Conservation (phyloP, 768 basidiomycete genomes). For the Strobilomyces echinocephalus region DNA sequence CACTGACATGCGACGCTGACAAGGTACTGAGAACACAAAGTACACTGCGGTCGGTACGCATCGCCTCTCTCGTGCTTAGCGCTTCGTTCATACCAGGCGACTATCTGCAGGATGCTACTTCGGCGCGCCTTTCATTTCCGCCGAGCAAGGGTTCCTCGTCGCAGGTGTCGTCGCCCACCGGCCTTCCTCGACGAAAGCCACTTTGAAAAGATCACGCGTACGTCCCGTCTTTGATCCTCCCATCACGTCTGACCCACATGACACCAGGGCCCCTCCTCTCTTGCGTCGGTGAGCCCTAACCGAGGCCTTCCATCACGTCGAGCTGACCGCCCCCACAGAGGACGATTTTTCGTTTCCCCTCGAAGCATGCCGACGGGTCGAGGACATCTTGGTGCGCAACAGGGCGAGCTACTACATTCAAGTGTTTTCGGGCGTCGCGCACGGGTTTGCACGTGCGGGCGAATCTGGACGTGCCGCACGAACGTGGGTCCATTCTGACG, state of each 20-base stretch:
- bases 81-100: neutral
- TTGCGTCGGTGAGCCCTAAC: constrained; percentile 16
- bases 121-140: constrained; percentile 44
- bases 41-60: constrained; percentile 42
- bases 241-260: neutral
- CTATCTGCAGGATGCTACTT: constrained; percentile 55
- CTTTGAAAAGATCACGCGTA: constrained; percentile 45
- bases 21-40: constrained; percentile 31
- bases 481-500: too few species aligned
- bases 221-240: constrained; percentile 4
- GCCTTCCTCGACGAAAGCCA: constrained; percentile 48
- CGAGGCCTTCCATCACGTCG: neutral
- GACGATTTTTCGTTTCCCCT: constrained; percentile 44
- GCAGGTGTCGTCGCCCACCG: constrained; percentile 45
- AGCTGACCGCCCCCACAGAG: constrained; percentile 30
- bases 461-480: too few species aligned
- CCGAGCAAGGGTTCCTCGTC: constrained; percentile 38
- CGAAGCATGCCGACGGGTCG: constrained; percentile 46
- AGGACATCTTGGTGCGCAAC: constrained; percentile 46
- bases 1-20: neutral
- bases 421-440: neutral
- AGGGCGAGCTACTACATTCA: constrained; percentile 52
- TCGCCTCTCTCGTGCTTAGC: too few species aligned
- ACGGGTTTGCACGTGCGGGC: too few species aligned
- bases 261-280: constrained; percentile 17